A percentile compares a stretch with the other conserved stretches of the same genome.
phyloP scores from a whole-genome alignment of 805 yeast species.

The Candida multigemmis region DNA sequence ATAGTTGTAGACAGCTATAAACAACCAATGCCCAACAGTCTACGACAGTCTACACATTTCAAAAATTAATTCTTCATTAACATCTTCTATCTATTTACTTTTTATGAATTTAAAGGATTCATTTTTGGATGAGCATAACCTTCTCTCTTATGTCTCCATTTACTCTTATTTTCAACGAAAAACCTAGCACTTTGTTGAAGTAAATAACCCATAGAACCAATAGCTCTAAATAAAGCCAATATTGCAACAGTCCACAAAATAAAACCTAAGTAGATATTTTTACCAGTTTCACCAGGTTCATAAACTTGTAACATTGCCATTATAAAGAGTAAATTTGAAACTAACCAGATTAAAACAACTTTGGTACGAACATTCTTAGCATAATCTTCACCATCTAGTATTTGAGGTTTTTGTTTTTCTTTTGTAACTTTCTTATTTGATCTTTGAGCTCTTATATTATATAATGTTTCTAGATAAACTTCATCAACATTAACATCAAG shows the following conservation, averaged over 20 bases:
- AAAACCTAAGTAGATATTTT: conserved; percentile 69
- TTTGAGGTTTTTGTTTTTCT: conserved; percentile 9
- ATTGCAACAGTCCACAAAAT: conserved; percentile 91
- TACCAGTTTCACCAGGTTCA: conserved; percentile 45
- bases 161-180: conserved; percentile 28
- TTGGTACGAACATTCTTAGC: conserved; percentile 91
- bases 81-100: too few species aligned
- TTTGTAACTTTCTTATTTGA: conserved; percentile 39
- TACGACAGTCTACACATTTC: too few species aligned
- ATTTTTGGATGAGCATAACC: conserved; percentile 27
- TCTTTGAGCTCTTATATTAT: conserved; percentile 64
- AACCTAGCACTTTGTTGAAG: conserved; percentile 27
- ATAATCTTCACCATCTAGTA: conserved; percentile 61
- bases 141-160: conserved; percentile 30
- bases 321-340: conserved; percentile 69
- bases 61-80: too few species aligned
- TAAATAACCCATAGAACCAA: conserved; percentile 72
- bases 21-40: too few species aligned
- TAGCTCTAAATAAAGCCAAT: conserved; percentile 71
- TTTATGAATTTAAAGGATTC: conserved; percentile 20
- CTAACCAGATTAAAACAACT: conserved; percentile 93
- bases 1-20: too few species aligned
- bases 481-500: conserved; percentile 80
- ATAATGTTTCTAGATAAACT: conserved; percentile 67
- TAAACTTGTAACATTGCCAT: conserved; percentile 86